These are phyloP conservation scores for Ogataea minuta DNA, from an alignment of 805 yeast genomes.

Conservation along the genomic window DNA sequence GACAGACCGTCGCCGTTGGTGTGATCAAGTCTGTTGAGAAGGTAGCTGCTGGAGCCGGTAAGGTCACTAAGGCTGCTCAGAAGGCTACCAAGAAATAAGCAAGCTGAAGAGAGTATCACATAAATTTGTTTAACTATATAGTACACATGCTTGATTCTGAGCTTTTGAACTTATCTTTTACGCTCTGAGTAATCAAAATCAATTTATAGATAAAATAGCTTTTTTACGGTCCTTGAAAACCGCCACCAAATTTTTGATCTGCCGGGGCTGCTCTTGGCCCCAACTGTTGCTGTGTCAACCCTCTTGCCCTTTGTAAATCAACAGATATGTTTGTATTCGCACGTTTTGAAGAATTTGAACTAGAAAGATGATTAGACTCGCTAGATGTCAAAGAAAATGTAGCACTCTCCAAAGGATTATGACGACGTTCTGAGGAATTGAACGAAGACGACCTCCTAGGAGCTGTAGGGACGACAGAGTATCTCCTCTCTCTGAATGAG, in stretches of 20 bases:
- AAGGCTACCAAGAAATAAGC: slow-evolving; percentile 75
- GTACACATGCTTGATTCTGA: slow-evolving; percentile 14
- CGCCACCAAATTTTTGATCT: too few species aligned
- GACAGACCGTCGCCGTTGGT: slow-evolving; percentile 99
- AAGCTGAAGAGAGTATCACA: slow-evolving; percentile 31
- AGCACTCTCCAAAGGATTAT: slow-evolving; percentile 2
- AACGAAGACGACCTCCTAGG: slow-evolving; percentile 36
- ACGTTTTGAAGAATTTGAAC: slow-evolving; percentile 12
- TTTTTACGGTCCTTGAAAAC: too few species aligned
- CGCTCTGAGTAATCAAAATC: neutral
- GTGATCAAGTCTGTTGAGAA: slow-evolving; percentile 94
- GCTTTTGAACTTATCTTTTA: slow-evolving; percentile 12
- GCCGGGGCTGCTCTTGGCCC: too few species aligned
- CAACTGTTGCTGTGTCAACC: too few species aligned
- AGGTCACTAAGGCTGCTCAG: slow-evolving; percentile 95
- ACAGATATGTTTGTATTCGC: slow-evolving; percentile 18
- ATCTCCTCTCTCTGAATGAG: slow-evolving; percentile 65
- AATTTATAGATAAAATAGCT: slow-evolving; percentile 11
- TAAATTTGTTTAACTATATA: slow-evolving; percentile 1
- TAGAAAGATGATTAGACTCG: neutral
- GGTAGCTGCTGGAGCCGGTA: slow-evolving; percentile 77
- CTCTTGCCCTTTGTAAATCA: slow-evolving; percentile 24
- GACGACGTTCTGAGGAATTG: slow-evolving; percentile 3
- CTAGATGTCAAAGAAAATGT: neutral
- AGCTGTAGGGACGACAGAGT: slow-evolving; percentile 75